phyloP scores from a whole-genome alignment of 331 rosid species.

The Saraca asoca region DNA sequence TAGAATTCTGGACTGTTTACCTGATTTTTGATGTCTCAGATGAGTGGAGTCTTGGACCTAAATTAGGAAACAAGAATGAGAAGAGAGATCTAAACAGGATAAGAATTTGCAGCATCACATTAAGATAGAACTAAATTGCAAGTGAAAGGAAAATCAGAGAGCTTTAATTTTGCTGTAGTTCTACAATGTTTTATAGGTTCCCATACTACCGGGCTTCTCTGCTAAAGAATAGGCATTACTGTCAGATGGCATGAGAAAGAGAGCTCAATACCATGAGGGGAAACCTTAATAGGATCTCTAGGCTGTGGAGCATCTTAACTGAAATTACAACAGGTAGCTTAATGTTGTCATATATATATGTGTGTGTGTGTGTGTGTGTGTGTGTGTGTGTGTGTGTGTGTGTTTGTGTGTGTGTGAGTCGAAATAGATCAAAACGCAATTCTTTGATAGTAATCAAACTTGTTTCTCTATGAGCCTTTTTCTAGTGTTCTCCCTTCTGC shows the following conservation, averaged over 20 bases:
- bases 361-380: too few relatives aligned
- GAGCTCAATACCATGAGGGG: not conserved
- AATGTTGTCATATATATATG: too few relatives aligned
- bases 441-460: not conserved
- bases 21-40: not conserved
- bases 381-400: too few relatives aligned
- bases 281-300: not conserved
- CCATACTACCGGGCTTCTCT: not conserved
- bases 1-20: not conserved
- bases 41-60: not conserved
- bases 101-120: not conserved
- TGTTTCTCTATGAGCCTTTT: not conserved
- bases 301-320: too few relatives aligned
- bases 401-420: too few relatives aligned
- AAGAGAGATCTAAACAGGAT: too few relatives aligned
- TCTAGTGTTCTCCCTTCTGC: not conserved
- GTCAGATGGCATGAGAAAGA: not conserved
- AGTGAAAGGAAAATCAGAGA: not conserved
- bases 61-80: not conserved
- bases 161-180: not conserved
- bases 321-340: too few relatives aligned
- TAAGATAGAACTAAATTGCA: not conserved
- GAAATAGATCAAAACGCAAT: not conserved
- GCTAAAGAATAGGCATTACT: not conserved
- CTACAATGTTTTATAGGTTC: not conserved